Conservation (phyloP, 495 filamentous ascomycete genomes). For the Hypoxylon cercidicola region DNA sequence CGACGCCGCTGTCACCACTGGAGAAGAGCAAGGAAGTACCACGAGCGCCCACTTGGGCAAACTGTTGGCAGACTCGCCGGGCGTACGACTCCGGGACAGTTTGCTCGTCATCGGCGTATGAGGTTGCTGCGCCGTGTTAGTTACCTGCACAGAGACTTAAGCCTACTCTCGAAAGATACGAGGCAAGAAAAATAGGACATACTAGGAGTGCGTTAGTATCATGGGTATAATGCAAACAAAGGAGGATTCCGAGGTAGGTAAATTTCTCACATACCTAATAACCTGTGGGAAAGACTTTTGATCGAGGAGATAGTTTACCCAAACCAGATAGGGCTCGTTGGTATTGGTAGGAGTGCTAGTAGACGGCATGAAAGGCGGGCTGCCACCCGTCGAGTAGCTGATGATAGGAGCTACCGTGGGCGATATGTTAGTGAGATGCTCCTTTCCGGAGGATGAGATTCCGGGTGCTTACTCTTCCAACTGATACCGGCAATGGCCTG, state of each 20-base stretch:
- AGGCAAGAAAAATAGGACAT: conserved; percentile 13
- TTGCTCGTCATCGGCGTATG: conserved; percentile 85
- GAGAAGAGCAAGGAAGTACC: conserved; percentile 81
- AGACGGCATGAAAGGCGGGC: conserved; percentile 47
- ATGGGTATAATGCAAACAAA: neutral
- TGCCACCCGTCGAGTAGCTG: conserved; percentile 57
- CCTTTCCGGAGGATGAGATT: neutral
- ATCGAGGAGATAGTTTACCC: conserved; percentile 65
- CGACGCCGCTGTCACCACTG: conserved; percentile 78
- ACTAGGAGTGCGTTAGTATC: conserved; percentile 27
- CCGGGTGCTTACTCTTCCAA: conserved; percentile 32
- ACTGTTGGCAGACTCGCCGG: conserved; percentile 74
- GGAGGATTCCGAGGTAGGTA: neutral
- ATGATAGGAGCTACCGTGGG: conserved; percentile 46
- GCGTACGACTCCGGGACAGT: conserved; percentile 76
- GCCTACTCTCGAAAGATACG: neutral
- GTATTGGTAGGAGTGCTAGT: conserved; percentile 55
- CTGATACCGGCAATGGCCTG: conserved; percentile 62
- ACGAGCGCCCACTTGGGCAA: conserved; percentile 71
- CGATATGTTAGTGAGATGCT: neutral
- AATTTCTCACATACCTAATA: conserved; percentile 55
- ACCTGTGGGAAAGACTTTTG: conserved; percentile 71
- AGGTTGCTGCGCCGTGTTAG: conserved; percentile 59
- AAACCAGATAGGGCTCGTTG: conserved; percentile 84
- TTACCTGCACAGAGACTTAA: neutral